Percentiles rank a stretch among this genome's conserved stretches.
Evolutionary conservation across 163 green algal genomes (phyloP).

Genomic region (Scenedesmus sp.): DNA sequence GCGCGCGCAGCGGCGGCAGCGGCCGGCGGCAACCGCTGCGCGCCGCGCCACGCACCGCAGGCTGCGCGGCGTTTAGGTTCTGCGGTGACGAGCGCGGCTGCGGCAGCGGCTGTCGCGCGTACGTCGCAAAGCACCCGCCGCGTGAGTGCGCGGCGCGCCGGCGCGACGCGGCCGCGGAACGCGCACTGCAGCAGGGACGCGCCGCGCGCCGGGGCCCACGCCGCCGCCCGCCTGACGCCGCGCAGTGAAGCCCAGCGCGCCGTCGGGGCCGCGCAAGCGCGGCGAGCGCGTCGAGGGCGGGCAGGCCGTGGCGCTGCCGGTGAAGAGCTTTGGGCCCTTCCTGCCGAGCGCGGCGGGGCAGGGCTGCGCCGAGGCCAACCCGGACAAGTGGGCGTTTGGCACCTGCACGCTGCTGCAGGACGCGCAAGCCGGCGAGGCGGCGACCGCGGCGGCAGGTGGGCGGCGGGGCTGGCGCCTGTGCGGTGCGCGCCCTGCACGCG

Average conservation of each 20-base stretch:
- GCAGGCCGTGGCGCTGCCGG: neutral
- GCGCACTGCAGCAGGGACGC: neutral
- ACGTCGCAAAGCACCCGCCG: conserved; percentile 1
- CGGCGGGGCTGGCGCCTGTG: neutral
- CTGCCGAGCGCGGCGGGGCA: neutral
- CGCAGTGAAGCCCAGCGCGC: neutral
- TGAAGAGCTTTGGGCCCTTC: conserved; percentile 20
- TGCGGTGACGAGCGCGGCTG: neutral
- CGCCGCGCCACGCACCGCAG: too few species aligned
- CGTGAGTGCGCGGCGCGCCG: neutral
- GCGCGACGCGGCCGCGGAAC: neutral
- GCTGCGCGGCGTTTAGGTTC: conserved; percentile 17
- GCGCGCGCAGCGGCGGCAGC: neutral
- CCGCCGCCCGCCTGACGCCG: neutral
- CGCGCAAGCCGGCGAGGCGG: neutral
- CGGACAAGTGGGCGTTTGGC: conserved; percentile 22
- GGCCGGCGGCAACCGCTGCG: neutral
- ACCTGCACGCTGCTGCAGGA: conserved; percentile 10
- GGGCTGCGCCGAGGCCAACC: neutral
- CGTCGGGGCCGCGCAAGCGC: neutral
- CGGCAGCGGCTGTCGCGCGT: conserved; percentile 6
- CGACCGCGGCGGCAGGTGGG: neutral
- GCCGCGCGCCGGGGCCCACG: neutral
- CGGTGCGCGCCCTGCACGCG: neutral
- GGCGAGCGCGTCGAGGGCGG: neutral